Evolutionary conservation across 1,284 basidiomycete species (phyloP), one percentile per base, ranked within the genome.

Genomic region (Trichosporon inkin): DNA sequence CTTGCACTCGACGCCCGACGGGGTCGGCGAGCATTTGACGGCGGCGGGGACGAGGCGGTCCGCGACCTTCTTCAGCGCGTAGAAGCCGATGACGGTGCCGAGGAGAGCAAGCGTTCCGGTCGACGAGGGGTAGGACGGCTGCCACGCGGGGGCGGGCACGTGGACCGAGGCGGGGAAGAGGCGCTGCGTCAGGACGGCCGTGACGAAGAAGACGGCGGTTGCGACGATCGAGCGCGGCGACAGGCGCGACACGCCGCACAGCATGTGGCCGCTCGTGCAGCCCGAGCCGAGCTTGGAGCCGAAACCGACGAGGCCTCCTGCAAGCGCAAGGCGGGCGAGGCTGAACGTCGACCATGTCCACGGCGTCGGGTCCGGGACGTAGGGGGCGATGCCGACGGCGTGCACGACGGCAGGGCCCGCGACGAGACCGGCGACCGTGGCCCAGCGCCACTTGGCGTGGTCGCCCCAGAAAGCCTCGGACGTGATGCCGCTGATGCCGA

Each of bases 401-500:
- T 51, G 24, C 4, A 61, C 66, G 1, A 75, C 20, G 4, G 63
- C 44, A 0, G 77, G 74, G 1, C 71, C 76, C 3, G 62, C 52
- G 5, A 77, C n/a, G 38, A 79, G 62, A 1, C 78, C 78, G 0
- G 57, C 60, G 4, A 76, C n/a, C 1, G 68, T 44, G 36, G 70
- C 64, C 66, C 65, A 69, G 32, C 71, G 62, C 74, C 81, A 59
- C n/a, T 13, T 17, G 6, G 61, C 79, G 52, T 83, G 82, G 38
- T 68, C 69, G n/a, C 85, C 85, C 20, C 78, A 78, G 6, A 82
- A 65, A 0, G 82, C 80, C 37, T 82, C 80, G 71, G 86, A 83
- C 11, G 87, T 65, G 61, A 87, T 84, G 2, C 85, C 84, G 11
- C 85, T 86, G 44, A 87, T 83, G 4, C 86, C 86, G 59, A 87